Evolutionary conservation across 257 asterid genomes (phyloP), one percentile per base, ranked within the genome.

Genomic region (Jacaranda copaia): DNA sequence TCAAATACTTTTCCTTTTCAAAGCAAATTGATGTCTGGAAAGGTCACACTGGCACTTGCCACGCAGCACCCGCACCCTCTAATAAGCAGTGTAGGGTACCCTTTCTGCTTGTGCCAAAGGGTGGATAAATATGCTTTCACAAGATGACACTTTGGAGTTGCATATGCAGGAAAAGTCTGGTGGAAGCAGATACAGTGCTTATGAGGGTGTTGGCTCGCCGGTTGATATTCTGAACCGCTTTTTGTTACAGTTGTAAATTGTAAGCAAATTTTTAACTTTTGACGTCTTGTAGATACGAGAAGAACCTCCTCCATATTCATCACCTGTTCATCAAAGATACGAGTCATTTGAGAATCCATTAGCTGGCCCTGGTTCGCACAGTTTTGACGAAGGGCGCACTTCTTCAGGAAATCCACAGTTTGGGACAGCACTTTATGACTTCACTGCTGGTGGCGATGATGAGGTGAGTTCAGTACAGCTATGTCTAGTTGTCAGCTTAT

Each of bases 381-480:
- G 96, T 84, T 90, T 83, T 87, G 95, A 91, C 66, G 99, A 87
- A 12, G 92, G 88, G 56, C 91, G 89, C 56, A 53, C 83, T 73
- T 91, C 97, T 87, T 90, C 98, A 9, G 89, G 95, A 57, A 86
- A 87, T 86, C 82, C 88, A 63, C 90, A 92, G 82, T 75, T 57
- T 38, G 99, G 98, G 69, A 64, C 93, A 75, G 99, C 99, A 49
- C 92, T 96, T 68, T 96, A 96, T 87, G 99, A 96, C 86, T 96
- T 96, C 88, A 91, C 93, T 77, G 99, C 99, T 73, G 99, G 99
- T 49, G 99, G 99, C 53, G 98, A 96, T 82, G 99, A 96, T 81
- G 99, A 96, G 98, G 99, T 93, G 82, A 75, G 76, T 74, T 52
- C 51, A 36, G 11, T 39, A 51, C 42, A 20, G 43, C 63, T 60